Percentiles rank a stretch among this genome's conserved stretches.
Evolutionary conservation across 2,329 filamentous ascomycete genomes (phyloP).

Genomic region (Alternaria sp.): DNA sequence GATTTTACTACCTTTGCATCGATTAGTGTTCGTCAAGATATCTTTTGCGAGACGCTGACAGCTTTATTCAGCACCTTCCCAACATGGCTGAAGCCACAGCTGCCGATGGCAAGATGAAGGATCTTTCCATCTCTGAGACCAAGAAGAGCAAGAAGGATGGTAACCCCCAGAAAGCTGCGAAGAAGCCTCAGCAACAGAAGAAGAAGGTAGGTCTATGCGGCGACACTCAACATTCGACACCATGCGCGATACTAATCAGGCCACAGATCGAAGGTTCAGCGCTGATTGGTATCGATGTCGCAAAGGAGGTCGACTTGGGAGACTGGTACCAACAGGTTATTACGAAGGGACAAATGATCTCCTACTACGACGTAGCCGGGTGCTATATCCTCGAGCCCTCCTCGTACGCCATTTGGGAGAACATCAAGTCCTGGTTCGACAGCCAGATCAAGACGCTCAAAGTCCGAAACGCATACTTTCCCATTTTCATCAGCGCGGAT

Average conservation of each 20-base stretch:
- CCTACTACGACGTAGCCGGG: conserved; percentile 84
- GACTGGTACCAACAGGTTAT: conserved; percentile 98
- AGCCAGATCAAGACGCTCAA: conserved; percentile 84
- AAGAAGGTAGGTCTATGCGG: conserved; percentile 49
- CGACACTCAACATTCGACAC: neutral
- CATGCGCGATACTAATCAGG: conserved; percentile 24
- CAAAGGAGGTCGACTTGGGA: conserved; percentile 85
- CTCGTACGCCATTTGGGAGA: conserved; percentile 72
- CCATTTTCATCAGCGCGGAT: conserved; percentile 83
- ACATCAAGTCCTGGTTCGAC: conserved; percentile 66
- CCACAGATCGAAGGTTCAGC: conserved; percentile 63
- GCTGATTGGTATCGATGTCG: conserved; percentile 85
- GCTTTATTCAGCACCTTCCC: neutral
- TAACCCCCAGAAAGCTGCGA: conserved; percentile 37
- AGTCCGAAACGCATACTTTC: conserved; percentile 95
- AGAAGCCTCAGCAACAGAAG: conserved; percentile 57
- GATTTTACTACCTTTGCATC: neutral
- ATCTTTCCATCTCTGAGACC: conserved; percentile 49
- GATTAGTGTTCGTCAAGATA: neutral
- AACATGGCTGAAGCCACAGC: conserved; percentile 44
- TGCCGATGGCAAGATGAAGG: conserved; percentile 55
- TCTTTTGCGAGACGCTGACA: conserved; percentile 9
- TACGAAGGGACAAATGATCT: conserved; percentile 94
- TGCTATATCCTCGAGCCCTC: conserved; percentile 76
- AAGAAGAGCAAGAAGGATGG: conserved; percentile 49